A percentile compares a stretch with the other conserved stretches of the same genome.
Conservation (phyloP, 2,329 filamentous ascomycete genomes). For the Penicillium sp. region DNA sequence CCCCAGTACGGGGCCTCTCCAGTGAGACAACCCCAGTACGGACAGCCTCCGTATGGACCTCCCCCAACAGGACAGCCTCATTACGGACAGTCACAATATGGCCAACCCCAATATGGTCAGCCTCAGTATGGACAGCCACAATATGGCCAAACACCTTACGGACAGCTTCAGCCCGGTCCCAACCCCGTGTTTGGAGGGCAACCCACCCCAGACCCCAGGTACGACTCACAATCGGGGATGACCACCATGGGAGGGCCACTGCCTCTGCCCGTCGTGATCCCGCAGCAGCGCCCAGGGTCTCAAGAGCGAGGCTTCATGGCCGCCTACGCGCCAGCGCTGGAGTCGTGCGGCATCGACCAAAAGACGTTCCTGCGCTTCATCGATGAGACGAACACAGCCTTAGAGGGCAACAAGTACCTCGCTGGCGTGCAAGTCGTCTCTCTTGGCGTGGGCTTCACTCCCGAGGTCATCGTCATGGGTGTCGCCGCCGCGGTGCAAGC, state of each 20-base stretch:
- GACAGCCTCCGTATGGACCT: too few relatives aligned
- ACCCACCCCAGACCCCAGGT: not conserved
- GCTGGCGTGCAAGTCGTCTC: constrained; percentile 34
- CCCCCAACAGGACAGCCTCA: not conserved
- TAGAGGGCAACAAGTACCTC: constrained; percentile 29
- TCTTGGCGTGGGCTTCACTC: constrained; percentile 13
- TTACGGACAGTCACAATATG: not conserved
- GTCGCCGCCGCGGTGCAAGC: constrained; percentile 36
- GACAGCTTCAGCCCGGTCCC: not conserved
- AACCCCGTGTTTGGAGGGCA: too few relatives aligned
- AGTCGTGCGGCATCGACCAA: constrained; percentile 1
- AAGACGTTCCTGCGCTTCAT: constrained; percentile 23
- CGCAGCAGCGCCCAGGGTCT: constrained; percentile 3
- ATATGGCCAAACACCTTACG: not conserved
- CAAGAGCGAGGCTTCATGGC: constrained; percentile 5
- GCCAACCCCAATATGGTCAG: not conserved
- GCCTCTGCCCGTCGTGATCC: constrained; percentile 1
- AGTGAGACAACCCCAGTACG: too few relatives aligned
- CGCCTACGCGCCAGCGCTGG: constrained; percentile 2
- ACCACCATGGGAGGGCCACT: not conserved
- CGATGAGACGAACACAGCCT: constrained; percentile 26
- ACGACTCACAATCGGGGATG: not conserved
- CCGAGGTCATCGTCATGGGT: constrained; percentile 18
- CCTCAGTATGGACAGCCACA: not conserved
- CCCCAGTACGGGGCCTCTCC: not conserved